Evolutionary conservation across 257 asterid genomes (phyloP).

Genomic region (Salvia miltiorrhiza): DNA sequence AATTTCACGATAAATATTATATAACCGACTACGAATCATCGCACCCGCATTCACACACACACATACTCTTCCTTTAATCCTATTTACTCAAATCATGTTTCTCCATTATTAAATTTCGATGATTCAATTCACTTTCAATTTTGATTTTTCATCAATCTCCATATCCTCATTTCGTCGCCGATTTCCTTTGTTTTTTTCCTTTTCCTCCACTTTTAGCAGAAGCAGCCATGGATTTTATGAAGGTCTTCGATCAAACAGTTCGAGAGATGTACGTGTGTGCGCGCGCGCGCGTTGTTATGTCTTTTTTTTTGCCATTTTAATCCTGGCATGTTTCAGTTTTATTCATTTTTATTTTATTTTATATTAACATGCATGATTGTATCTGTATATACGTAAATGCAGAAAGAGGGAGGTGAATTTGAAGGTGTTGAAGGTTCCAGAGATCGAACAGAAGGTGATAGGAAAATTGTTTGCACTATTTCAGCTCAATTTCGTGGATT

Average conservation of each 20-base stretch:
- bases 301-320: background rate
- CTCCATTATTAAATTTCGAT: background rate
- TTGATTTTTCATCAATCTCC: conserved; percentile 7
- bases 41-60: background rate
- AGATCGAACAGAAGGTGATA: conserved; percentile 93
- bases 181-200: conserved; percentile 1
- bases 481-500: conserved; percentile 13
- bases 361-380: background rate
- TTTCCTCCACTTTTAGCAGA: conserved; percentile 20
- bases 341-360: background rate
- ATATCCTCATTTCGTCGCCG: conserved; percentile 5
- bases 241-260: conserved; percentile 90
- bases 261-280: conserved; percentile 70
- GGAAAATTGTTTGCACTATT: background rate
- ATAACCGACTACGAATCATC: background rate
- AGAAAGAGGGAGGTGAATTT: conserved; percentile 99
- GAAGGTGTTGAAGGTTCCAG: conserved; percentile 95
- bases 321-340: background rate
- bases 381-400: conserved; percentile 24
- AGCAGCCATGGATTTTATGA: conserved; percentile 88
- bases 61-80: conserved; percentile 18
- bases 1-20: background rate
- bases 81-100: conserved; percentile 14
- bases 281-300: background rate
- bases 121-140: background rate